These are phyloP conservation scores for Didymella exigua DNA, from an alignment of 2,329 filamentous ascomycete species.

Conservation along the genomic window DNA sequence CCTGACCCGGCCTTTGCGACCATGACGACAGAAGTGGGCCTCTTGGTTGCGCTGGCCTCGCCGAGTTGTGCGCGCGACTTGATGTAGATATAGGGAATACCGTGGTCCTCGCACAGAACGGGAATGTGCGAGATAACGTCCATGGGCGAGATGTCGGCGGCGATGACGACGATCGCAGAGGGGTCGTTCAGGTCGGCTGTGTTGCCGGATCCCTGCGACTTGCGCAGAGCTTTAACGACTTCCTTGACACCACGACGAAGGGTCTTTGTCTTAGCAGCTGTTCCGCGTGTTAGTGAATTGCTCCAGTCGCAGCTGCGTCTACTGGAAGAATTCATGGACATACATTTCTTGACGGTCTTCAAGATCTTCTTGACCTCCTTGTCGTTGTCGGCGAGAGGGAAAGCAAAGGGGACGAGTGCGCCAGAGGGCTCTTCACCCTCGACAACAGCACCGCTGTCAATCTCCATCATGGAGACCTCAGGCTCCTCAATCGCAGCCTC, in stretches of 20 bases:
- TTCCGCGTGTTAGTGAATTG: conserved; percentile 16
- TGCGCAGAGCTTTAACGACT: conserved; percentile 97
- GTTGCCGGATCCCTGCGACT: conserved; percentile 74
- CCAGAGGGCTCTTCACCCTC: conserved; percentile 52
- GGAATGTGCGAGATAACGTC: conserved; percentile 99
- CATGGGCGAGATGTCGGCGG: conserved; percentile 96
- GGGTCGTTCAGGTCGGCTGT: conserved; percentile 62
- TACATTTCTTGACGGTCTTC: conserved; percentile 68
- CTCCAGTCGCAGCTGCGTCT: not conserved
- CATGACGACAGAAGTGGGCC: conserved; percentile 97
- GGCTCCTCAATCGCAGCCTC: conserved; percentile 63
- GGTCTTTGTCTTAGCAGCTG: conserved; percentile 92
- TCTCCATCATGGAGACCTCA: conserved; percentile 56
- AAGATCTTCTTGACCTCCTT: conserved; percentile 73
- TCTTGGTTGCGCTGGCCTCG: conserved; percentile 90
- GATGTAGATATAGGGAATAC: conserved; percentile 95
- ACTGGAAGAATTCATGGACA: conserved; percentile 18
- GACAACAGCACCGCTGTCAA: conserved; percentile 48
- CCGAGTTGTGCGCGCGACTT: conserved; percentile 91
- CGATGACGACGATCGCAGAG: conserved; percentile 82
- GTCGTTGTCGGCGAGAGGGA: conserved; percentile 74
- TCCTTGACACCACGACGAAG: conserved; percentile 99
- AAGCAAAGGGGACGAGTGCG: conserved; percentile 81
- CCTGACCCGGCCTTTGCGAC: conserved; percentile 60
- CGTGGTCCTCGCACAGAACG: conserved; percentile 97